Conservation (phyloP, 108 stramenopile genomes). For the Cyclostephanos invisitatus region DNA sequence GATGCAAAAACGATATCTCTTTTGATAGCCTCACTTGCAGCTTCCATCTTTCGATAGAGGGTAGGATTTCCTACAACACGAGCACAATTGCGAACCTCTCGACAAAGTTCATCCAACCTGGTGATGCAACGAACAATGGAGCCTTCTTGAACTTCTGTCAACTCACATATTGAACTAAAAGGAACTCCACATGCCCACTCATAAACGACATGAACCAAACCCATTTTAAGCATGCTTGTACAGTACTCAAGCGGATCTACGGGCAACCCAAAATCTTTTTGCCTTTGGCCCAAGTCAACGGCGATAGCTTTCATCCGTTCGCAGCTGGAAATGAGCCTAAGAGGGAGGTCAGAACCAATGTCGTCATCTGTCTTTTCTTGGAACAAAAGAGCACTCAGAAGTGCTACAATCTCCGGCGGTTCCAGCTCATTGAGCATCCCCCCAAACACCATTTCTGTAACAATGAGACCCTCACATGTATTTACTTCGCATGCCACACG, state of each 20-base stretch:
- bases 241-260: conserved; percentile 84
- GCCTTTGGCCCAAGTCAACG: conserved; percentile 69
- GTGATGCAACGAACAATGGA: conserved; percentile 95
- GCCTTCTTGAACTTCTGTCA: conserved; percentile 96
- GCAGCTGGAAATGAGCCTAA: conserved; percentile 67
- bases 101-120: conserved; percentile 95
- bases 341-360: conserved; percentile 77
- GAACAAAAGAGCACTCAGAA: conserved; percentile 90
- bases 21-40: conserved; percentile 90
- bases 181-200: conserved; percentile 98
- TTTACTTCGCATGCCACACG: conserved; percentile 95
- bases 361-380: conserved; percentile 86
- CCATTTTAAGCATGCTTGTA: conserved; percentile 86
- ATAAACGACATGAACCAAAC: conserved; percentile 95
- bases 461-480: conserved; percentile 93
- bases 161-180: conserved; percentile 86
- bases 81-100: conserved; percentile 95
- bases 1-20: conserved; percentile 98
- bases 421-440: conserved; percentile 92
- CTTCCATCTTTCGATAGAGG: conserved; percentile 95
- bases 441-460: conserved; percentile 97
- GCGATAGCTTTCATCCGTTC: conserved; percentile 81
- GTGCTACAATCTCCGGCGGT: conserved; percentile 94
- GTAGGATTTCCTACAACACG: conserved; percentile 96
- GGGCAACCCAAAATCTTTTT: conserved; percentile 81